Percentiles rank a stretch among this genome's conserved stretches.
phyloP scores from a whole-genome alignment of 2,329 filamentous ascomycete genomes.

The Hypoxylon sp. region DNA sequence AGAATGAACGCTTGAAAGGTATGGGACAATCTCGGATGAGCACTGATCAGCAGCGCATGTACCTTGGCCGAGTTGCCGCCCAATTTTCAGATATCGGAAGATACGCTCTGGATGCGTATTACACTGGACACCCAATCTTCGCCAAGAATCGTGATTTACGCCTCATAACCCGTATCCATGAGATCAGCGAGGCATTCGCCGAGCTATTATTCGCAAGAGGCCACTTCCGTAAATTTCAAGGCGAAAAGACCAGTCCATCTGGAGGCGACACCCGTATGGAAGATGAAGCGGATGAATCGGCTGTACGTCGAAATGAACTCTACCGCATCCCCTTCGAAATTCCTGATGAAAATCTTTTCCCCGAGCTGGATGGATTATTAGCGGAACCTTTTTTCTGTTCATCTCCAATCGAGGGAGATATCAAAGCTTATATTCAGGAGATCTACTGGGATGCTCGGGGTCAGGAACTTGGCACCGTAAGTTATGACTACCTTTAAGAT shows the following conservation, averaged over 20 bases:
- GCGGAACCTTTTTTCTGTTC: background rate
- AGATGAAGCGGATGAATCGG: background rate
- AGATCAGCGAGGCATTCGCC: constrained; percentile 3
- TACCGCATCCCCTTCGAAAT: background rate
- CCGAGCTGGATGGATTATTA: constrained; percentile 1
- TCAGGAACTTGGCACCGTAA: constrained; percentile 15
- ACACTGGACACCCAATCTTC: constrained; percentile 1
- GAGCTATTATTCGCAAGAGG: background rate
- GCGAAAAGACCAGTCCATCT: background rate
- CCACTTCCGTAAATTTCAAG: constrained; percentile 2
- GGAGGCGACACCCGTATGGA: background rate
- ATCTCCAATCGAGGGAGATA: background rate
- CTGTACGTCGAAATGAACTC: background rate
- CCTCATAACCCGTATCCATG: background rate
- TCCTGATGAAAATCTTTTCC: constrained; percentile 5
- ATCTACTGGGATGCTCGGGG: constrained; percentile 5
- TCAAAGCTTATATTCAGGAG: background rate
- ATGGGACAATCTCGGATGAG: constrained; percentile 1
- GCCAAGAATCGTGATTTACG: background rate
- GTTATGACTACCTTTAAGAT: background rate
- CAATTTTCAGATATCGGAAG: constrained; percentile 2
- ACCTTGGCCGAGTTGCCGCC: constrained; percentile 2
- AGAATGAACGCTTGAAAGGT: background rate
- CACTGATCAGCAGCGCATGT: constrained; percentile 10
- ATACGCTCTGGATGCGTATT: constrained; percentile 8